These are phyloP conservation scores for Macrolepiota albuminosa DNA, from an alignment of 768 basidiomycete species.

Conservation along the genomic window DNA sequence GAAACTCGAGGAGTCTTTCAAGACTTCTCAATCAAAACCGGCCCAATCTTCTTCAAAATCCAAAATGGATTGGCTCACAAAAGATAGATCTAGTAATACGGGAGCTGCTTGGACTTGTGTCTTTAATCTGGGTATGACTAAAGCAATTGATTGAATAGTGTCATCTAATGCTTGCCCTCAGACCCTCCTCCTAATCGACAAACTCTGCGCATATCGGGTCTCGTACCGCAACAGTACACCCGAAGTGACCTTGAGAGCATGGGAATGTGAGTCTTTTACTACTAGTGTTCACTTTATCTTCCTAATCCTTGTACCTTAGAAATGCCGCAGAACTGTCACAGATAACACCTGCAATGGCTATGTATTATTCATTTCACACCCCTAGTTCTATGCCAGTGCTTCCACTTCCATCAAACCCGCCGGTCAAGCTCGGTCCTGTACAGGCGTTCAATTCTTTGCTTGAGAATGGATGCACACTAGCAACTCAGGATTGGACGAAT, in stretches of 20 bases:
- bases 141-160: neutral
- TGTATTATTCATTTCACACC: conserved; percentile 56
- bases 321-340: conserved; percentile 45
- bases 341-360: conserved; percentile 50
- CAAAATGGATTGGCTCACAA: conserved; percentile 9
- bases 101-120: conserved; percentile 17
- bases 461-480: conserved; percentile 57
- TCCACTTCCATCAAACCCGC: conserved; percentile 14
- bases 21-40: conserved; percentile 9
- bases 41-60: conserved; percentile 10
- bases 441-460: conserved; percentile 54
- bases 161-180: conserved; percentile 10
- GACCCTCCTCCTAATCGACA: conserved; percentile 32
- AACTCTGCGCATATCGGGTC: conserved; percentile 43
- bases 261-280: conserved; percentile 42
- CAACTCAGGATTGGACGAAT: conserved; percentile 77
- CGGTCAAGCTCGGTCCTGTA: conserved; percentile 37
- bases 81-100: conserved; percentile 10
- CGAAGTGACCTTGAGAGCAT: conserved; percentile 39
- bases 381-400: conserved; percentile 24
- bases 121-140: conserved; percentile 42
- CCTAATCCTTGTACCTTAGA: conserved; percentile 26
- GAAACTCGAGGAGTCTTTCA: conserved; percentile 21
- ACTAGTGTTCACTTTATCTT: neutral
- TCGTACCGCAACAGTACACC: conserved; percentile 44